Evolutionary conservation across 352 stramenopile species (phyloP).

Genomic region (Globisporangium barbulae): DNA sequence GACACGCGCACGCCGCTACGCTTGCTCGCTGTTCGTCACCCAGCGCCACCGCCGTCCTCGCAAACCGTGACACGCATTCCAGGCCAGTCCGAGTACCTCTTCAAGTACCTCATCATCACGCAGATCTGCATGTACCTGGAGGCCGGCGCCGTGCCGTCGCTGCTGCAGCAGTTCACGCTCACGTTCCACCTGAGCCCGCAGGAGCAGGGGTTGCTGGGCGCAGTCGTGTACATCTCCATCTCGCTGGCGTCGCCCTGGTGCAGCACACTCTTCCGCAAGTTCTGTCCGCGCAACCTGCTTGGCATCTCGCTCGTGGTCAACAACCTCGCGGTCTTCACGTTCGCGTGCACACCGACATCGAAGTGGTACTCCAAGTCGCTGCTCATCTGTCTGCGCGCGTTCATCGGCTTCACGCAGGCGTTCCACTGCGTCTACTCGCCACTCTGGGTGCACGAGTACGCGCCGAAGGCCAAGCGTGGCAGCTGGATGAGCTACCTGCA

Average conservation of each 20-base stretch:
- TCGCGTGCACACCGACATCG: slow-evolving; percentile 61
- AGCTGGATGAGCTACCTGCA: slow-evolving; percentile 88
- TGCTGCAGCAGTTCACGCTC: slow-evolving; percentile 80
- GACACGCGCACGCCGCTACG: background rate
- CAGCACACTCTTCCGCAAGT: slow-evolving; percentile 79
- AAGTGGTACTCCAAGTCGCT: slow-evolving; percentile 70
- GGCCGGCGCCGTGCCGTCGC: slow-evolving; percentile 75
- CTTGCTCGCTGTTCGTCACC: slow-evolving; percentile 1
- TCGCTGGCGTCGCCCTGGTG: slow-evolving; percentile 76
- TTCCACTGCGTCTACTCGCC: slow-evolving; percentile 86
- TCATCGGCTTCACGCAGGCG: slow-evolving; percentile 76
- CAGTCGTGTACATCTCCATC: slow-evolving; percentile 83
- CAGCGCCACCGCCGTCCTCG: background rate
- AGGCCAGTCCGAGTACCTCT: slow-evolving; percentile 55
- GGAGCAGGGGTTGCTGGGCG: slow-evolving; percentile 77
- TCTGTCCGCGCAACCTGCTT: slow-evolving; percentile 62
- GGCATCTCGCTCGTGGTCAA: slow-evolving; percentile 72
- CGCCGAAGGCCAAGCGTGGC: slow-evolving; percentile 55
- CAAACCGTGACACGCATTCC: slow-evolving; percentile 13
- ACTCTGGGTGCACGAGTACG: slow-evolving; percentile 87
- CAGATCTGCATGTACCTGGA: slow-evolving; percentile 88
- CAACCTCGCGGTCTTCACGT: slow-evolving; percentile 68
- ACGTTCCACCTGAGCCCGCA: slow-evolving; percentile 73
- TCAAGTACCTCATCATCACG: slow-evolving; percentile 83
- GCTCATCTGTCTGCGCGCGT: slow-evolving; percentile 65